Percentiles rank a stretch among this genome's conserved stretches.
Evolutionary conservation across 2,329 filamentous ascomycete genomes (phyloP).

Genomic region (Botrytis aclada): DNA sequence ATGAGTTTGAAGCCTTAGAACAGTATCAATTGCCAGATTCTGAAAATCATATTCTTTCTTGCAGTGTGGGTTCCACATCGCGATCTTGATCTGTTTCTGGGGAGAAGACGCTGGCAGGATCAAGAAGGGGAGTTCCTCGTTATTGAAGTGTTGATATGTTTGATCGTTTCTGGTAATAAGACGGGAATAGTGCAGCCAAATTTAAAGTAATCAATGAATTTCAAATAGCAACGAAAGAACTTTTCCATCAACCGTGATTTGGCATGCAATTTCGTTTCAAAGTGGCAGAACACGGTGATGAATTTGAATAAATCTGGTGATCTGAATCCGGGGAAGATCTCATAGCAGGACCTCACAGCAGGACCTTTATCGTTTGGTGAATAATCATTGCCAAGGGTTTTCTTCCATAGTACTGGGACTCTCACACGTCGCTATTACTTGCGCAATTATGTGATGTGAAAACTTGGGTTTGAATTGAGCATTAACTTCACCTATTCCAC

Average conservation of each 20-base stretch:
- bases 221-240: background rate
- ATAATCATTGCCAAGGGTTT: too few relatives aligned
- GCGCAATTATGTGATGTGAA: too few relatives aligned
- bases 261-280: background rate
- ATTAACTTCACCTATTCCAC: background rate
- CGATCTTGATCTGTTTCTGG: too few relatives aligned
- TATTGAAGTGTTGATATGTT: background rate
- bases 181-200: background rate
- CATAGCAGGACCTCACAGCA: too few relatives aligned
- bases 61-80: background rate
- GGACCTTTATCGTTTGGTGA: too few relatives aligned
- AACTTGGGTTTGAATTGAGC: background rate
- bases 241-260: too few relatives aligned
- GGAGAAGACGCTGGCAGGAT: background rate
- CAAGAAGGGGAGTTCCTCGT: background rate
- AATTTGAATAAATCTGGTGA: background rate
- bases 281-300: background rate
- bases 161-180: background rate
- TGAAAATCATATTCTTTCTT: background rate
- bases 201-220: background rate
- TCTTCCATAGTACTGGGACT: too few relatives aligned
- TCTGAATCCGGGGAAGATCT: background rate
- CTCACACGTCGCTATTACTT: too few relatives aligned
- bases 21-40: background rate
- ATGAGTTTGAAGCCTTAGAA: background rate